These are phyloP conservation scores for Salix exigua DNA, from an alignment of 345 rosid genomes.

Conservation along the genomic window DNA sequence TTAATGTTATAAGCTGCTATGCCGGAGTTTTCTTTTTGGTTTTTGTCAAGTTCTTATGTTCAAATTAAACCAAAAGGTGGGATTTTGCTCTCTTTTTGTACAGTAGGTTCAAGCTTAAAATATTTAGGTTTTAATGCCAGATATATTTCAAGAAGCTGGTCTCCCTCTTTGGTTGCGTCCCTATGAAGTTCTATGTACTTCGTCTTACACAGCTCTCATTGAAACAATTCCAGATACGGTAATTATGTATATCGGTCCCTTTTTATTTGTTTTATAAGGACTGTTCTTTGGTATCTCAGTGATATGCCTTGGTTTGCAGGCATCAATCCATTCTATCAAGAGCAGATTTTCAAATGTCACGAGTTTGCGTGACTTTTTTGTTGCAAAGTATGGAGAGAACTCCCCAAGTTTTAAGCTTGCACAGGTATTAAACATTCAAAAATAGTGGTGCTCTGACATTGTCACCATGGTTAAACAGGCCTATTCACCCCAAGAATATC, in stretches of 20 bases:
- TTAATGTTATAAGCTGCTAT: background rate
- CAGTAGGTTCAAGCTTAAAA: background rate
- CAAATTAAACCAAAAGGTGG: background rate
- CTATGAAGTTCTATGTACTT: constrained; percentile 91
- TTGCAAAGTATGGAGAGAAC: constrained; percentile 78
- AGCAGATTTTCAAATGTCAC: constrained; percentile 82
- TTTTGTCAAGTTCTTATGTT: background rate
- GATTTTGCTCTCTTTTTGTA: background rate
- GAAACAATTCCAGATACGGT: constrained; percentile 99
- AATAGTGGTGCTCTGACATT: background rate
- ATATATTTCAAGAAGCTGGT: constrained; percentile 99
- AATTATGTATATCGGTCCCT: constrained; percentile 19
- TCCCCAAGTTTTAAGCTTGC: constrained; percentile 92
- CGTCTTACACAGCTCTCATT: constrained; percentile 95
- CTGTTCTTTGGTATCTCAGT: constrained; percentile 5
- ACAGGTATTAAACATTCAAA: constrained; percentile 55
- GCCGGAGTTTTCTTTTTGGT: background rate
- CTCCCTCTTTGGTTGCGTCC: constrained; percentile 99
- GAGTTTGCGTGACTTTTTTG: constrained; percentile 89
- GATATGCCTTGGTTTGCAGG: constrained; percentile 47
- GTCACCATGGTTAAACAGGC: constrained; percentile 1
- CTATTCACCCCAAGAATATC: background rate
- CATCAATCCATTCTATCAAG: constrained; percentile 95
- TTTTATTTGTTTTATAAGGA: constrained; percentile 4
- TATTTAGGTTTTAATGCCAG: constrained; percentile 37